Conservation (phyloP, 192 early-diverging fungal species). For the Backusella psychrophila region DNA sequence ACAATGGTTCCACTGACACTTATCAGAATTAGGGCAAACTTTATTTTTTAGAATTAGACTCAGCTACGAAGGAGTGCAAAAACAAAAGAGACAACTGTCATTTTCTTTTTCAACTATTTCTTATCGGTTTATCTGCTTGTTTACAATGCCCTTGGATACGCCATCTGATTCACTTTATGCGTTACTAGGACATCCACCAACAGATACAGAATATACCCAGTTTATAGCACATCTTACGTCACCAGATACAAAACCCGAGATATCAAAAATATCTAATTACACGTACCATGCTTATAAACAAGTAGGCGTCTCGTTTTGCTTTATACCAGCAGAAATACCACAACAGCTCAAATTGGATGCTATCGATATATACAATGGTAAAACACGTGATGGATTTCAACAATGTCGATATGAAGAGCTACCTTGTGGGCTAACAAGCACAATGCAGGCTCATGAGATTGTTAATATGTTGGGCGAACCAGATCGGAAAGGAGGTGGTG, state of each 20-base stretch:
- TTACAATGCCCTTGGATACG: not conserved
- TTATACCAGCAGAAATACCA: slow-evolving; percentile 12
- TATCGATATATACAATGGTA: slow-evolving; percentile 42
- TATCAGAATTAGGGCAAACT: no score
- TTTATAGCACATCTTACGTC: not conserved
- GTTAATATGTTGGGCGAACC: slow-evolving; percentile 44
- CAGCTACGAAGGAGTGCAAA: not conserved
- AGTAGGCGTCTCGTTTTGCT: slow-evolving; percentile 46
- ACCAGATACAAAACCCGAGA: slow-evolving; percentile 15
- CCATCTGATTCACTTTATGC: not conserved
- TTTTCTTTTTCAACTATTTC: not conserved
- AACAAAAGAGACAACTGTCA: not conserved
- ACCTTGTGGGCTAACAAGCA: slow-evolving; percentile 23
- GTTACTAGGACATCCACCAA: not conserved
- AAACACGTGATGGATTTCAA: slow-evolving; percentile 38
- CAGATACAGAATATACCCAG: not conserved
- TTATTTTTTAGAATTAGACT: not conserved
- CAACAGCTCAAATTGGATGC: slow-evolving; percentile 32
- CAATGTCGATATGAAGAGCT: slow-evolving; percentile 6
- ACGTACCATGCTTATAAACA: slow-evolving; percentile 39
- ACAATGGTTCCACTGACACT: no score
- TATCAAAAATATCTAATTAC: slow-evolving; percentile 39
- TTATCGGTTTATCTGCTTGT: not conserved
- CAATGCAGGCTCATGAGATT: slow-evolving; percentile 37
- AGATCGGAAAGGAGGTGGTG: slow-evolving; percentile 45